Percentiles rank a stretch among this genome's conserved stretches.
Conservation (phyloP, 805 yeast genomes). For the Ogataea allantospora region DNA sequence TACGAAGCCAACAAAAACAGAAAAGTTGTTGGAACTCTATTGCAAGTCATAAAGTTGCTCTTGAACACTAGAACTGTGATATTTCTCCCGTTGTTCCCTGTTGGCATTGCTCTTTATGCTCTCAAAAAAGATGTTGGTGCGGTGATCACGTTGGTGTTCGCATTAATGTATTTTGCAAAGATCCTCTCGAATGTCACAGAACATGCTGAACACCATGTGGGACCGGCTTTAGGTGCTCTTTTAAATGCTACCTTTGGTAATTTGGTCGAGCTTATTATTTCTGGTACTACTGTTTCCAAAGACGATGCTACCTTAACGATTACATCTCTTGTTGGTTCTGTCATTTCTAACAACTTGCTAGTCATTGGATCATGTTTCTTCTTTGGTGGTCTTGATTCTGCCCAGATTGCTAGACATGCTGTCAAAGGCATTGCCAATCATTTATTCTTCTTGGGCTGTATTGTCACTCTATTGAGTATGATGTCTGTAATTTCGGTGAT, state of each 20-base stretch:
- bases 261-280: slow-evolving; percentile 16
- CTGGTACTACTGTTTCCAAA: slow-evolving; percentile 18
- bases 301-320: slow-evolving; percentile 19
- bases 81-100: slow-evolving; percentile 16
- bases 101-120: slow-evolving; percentile 16
- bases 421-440: slow-evolving; percentile 13
- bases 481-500: slow-evolving; percentile 19
- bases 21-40: slow-evolving; percentile 9
- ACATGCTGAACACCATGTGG: slow-evolving; percentile 18
- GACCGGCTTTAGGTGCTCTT: slow-evolving; percentile 18
- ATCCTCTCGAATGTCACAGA: slow-evolving; percentile 18
- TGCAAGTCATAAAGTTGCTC: slow-evolving; percentile 14
- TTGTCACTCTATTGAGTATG: slow-evolving; percentile 7
- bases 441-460: slow-evolving; percentile 11
- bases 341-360: slow-evolving; percentile 17
- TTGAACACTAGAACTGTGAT: slow-evolving; percentile 16
- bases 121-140: slow-evolving; percentile 14
- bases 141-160: slow-evolving; percentile 15
- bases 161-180: slow-evolving; percentile 19
- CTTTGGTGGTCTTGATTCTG: slow-evolving; percentile 17
- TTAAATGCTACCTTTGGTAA: slow-evolving; percentile 18
- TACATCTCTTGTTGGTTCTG: slow-evolving; percentile 16
- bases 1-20: slow-evolving; percentile 16
- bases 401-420: slow-evolving; percentile 5
- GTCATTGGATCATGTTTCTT: slow-evolving; percentile 19